Evolutionary conservation across 2,329 filamentous ascomycete species (phyloP), one percentile per base, ranked within the genome.

Genomic region (Pseudonectria foliicola): DNA sequence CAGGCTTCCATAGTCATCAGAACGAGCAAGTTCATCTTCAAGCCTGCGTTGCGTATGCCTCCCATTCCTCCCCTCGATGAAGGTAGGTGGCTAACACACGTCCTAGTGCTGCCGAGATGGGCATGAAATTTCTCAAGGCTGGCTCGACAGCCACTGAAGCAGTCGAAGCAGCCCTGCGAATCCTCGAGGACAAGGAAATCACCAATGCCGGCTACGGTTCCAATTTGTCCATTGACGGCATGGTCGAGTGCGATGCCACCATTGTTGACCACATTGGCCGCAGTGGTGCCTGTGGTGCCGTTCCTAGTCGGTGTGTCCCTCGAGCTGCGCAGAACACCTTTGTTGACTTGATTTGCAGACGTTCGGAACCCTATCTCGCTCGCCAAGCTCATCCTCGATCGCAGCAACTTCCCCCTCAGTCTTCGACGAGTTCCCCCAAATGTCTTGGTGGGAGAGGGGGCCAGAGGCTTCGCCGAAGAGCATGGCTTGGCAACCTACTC

Each of bases 141-240:
- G 92, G 92, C 15, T 84, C 81, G 8, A 78, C 80, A 27, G 86
- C 92, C 4, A 71, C 90, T 4, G 87, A 96, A 54, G 92, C 89
- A 12, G 83, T 95, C 14, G 92, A 95, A 60, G 82, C 84, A 33
- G 87, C 92, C 21, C 79, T 98, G 52, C 85, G 82, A 48, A 71
- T 86, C 13, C 77, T 98, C 13, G 92, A 98, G 62, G 86, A 98
- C 56, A 81, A 84, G 38, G 88, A 95, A 52, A 93, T 98, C 46
- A 98, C 93, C 25, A 98, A 98, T 58, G 85, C 90, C 25, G 92
- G 92, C 1, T 96, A 85, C 56, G 92, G 93, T 30, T 98, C 92
- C 62, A 98, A 98, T 52, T 68, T 98, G 15, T 82, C 86, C 29
- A 85, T 94, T 43, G 83, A 95, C 48, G 92, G 92, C 2, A 76